These are phyloP conservation scores for Solanum lignicaule DNA, from an alignment of 257 asterid species.

Conservation along the genomic window DNA sequence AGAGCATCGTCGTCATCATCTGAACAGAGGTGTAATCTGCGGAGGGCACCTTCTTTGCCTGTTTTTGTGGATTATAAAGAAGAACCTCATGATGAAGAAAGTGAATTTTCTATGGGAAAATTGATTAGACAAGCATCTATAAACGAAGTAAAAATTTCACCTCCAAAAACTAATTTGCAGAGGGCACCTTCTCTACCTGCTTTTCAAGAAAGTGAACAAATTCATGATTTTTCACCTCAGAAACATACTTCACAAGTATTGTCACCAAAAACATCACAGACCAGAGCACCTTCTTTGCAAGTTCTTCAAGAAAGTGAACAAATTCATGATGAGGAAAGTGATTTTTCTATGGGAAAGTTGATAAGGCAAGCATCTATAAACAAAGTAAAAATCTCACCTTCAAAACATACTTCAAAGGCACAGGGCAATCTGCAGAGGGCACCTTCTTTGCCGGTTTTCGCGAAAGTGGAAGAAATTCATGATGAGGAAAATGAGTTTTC, in stretches of 20 bases:
- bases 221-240: conserved; percentile 7
- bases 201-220: not conserved
- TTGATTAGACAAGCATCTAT: conserved; percentile 60
- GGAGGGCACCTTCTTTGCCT: conserved; percentile 35
- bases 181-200: conserved; percentile 19
- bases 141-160: conserved; percentile 11
- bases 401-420: not conserved
- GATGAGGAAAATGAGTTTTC: conserved; percentile 32
- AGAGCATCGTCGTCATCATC: not conserved
- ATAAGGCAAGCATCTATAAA: conserved; percentile 56
- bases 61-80: not conserved
- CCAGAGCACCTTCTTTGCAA: conserved; percentile 14
- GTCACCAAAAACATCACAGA: not conserved
- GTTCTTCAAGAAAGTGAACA: conserved; percentile 1
- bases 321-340: conserved; percentile 30
- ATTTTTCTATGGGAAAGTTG: conserved; percentile 40
- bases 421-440: not conserved
- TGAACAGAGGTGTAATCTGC: not conserved
- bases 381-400: conserved; percentile 1
- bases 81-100: conserved; percentile 33
- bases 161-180: not conserved
- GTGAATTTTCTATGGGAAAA: conserved; percentile 42
- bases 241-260: not conserved
- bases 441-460: conserved; percentile 20
- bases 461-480: conserved; percentile 8